phyloP scores from a whole-genome alignment of 1,284 basidiomycete species.

The Earliella scabrosa region DNA sequence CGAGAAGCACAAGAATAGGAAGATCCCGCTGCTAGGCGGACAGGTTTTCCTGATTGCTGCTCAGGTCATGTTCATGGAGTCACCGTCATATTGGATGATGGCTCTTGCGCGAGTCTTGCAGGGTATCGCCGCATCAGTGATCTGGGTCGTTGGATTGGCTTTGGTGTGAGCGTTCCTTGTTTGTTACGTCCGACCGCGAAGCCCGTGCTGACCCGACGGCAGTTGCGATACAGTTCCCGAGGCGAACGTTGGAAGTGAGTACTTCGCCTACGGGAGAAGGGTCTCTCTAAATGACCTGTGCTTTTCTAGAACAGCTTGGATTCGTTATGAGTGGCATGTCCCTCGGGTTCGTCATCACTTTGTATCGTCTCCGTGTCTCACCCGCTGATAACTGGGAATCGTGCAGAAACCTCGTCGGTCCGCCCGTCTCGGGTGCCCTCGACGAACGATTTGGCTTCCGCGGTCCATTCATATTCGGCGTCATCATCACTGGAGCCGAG shows the following conservation, averaged over 20 bases:
- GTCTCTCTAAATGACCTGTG: no score
- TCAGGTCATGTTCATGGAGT: conserved; percentile 79
- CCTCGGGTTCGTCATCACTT: no score
- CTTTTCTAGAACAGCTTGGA: conserved; percentile 77
- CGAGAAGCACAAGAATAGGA: conserved; percentile 60
- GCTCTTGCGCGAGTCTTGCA: conserved; percentile 72
- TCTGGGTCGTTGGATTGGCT: conserved; percentile 79
- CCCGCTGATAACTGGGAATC: no score
- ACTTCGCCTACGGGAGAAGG: no score
- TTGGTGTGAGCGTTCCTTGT: conserved; percentile 55
- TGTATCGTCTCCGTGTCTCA: no score
- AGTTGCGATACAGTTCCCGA: conserved; percentile 75
- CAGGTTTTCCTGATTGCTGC: conserved; percentile 59
- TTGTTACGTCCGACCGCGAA: neutral
- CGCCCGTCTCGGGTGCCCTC: conserved; percentile 72
- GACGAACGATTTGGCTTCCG: conserved; percentile 72
- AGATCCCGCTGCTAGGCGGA: conserved; percentile 63
- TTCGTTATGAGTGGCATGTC: conserved; percentile 73
- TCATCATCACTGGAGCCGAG: conserved; percentile 63
- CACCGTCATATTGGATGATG: conserved; percentile 73
- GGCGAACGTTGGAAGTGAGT: conserved; percentile 61
- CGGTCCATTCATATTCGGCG: conserved; percentile 75
- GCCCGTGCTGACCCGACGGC: conserved; percentile 5
- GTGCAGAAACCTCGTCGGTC: conserved; percentile 56
- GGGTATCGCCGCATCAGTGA: conserved; percentile 72